phyloP scores from a whole-genome alignment of 179 eudicot species.

The Beta corolliflora region DNA sequence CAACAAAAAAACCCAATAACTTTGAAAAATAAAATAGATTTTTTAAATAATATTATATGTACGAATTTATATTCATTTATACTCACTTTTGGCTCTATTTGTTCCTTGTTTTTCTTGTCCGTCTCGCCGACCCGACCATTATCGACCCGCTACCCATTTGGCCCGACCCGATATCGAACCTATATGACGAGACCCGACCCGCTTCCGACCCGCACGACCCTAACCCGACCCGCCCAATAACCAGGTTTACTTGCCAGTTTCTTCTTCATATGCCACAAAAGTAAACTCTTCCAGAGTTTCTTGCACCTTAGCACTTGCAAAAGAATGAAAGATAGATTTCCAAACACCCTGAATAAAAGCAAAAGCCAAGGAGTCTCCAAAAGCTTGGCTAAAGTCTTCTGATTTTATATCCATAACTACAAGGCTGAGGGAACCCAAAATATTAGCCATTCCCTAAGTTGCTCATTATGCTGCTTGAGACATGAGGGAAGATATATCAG shows the following conservation, averaged over 20 bases:
- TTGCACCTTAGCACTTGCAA: conserved; percentile 1
- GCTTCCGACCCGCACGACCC: no score
- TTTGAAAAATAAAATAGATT: no score
- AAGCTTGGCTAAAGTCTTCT: background rate
- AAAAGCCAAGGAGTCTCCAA: conserved; percentile 3
- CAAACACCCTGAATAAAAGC: background rate
- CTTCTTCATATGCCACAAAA: background rate
- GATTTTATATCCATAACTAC: background rate
- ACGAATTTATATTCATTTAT: no score
- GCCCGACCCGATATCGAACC: no score
- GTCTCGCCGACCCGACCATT: no score
- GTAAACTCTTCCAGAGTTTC: background rate
- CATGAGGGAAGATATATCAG: background rate
- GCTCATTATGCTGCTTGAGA: background rate
- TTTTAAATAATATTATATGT: no score
- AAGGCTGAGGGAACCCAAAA: background rate
- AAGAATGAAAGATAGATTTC: background rate
- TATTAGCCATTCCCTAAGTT: background rate
- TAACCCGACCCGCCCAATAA: no score
- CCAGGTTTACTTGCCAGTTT: background rate
- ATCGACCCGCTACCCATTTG: no score
- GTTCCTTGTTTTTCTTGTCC: no score
- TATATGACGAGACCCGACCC: no score
- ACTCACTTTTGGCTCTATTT: no score
- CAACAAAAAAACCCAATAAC: no score